Conservation (phyloP, 192 early-diverging fungal species). For the Rhizophagus sp. region DNA sequence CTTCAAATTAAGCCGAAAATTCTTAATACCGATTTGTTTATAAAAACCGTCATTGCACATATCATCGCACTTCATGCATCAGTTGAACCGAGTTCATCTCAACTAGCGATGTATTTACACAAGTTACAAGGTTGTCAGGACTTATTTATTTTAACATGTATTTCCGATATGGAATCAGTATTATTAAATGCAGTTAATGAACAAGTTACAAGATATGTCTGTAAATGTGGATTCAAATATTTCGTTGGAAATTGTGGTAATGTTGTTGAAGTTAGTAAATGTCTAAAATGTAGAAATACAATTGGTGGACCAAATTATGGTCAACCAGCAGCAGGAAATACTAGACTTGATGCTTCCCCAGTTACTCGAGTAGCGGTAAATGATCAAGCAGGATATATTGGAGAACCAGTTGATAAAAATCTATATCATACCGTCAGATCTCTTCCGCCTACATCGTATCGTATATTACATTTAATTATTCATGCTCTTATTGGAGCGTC, state of each 20-base stretch:
- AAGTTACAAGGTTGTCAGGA: background rate
- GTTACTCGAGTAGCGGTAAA: background rate
- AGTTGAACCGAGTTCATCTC: background rate
- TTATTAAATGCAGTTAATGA: slow-evolving; percentile 12
- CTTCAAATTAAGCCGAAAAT: background rate
- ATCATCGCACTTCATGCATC: slow-evolving; percentile 24
- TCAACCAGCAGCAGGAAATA: too few species aligned
- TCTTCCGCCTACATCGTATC: slow-evolving; percentile 24
- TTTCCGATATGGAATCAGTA: slow-evolving; percentile 22
- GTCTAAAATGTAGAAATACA: slow-evolving; percentile 4
- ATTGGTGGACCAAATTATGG: too few species aligned
- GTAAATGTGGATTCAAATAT: slow-evolving; percentile 29
- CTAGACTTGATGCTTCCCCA: too few species aligned
- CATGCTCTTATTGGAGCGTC: slow-evolving; percentile 7
- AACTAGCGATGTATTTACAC: slow-evolving; percentile 14
- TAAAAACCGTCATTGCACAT: slow-evolving; percentile 29
- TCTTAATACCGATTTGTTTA: slow-evolving; percentile 5
- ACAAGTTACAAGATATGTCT: slow-evolving; percentile 19
- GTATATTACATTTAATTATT: slow-evolving; percentile 29
- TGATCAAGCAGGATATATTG: slow-evolving; percentile 14
- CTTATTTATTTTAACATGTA: slow-evolving; percentile 14
- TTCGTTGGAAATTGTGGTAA: slow-evolving; percentile 23
- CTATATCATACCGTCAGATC: slow-evolving; percentile 5
- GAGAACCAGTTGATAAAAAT: background rate
- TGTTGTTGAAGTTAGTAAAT: background rate